These are phyloP conservation scores for Cicer arietinum DNA, from an alignment of 306 rosid genomes.

Conservation along the genomic window DNA sequence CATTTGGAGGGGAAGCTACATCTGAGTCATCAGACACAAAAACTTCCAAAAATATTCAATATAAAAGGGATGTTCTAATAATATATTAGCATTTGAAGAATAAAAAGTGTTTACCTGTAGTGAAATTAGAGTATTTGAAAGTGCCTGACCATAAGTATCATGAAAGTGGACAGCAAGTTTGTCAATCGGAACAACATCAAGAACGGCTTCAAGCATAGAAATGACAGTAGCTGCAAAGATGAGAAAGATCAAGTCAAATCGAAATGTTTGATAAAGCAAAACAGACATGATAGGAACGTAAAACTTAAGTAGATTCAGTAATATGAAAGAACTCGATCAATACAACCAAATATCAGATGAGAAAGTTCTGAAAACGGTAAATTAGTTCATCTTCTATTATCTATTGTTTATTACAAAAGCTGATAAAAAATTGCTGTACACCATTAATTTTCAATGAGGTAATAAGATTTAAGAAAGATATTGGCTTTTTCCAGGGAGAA, in stretches of 20 bases:
- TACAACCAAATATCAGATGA: slow-evolving; percentile 16
- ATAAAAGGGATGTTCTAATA: slow-evolving; percentile 11
- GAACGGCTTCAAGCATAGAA: slow-evolving; percentile 92
- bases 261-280: slow-evolving; percentile 36
- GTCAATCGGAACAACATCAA: slow-evolving; percentile 66
- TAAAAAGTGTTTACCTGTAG: slow-evolving; percentile 67
- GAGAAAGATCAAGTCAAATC: slow-evolving; percentile 29
- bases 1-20: background rate
- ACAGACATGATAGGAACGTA: slow-evolving; percentile 26
- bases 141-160: slow-evolving; percentile 98
- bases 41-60: background rate
- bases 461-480: slow-evolving; percentile 25
- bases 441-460: slow-evolving; percentile 30
- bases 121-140: slow-evolving; percentile 76
- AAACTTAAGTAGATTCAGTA: background rate
- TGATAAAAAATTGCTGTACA: slow-evolving; percentile 19
- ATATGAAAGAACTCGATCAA: slow-evolving; percentile 20
- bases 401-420: slow-evolving; percentile 9
- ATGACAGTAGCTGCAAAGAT: slow-evolving; percentile 64
- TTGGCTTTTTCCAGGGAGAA: slow-evolving; percentile 13
- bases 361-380: slow-evolving; percentile 9
- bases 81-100: slow-evolving; percentile 16
- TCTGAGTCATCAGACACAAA: background rate
- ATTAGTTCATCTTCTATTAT: slow-evolving; percentile 7
- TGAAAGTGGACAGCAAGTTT: slow-evolving; percentile 92